Evolutionary conservation across 2,329 filamentous ascomycete genomes (phyloP).

Genomic region (Aspergillus intermedius): DNA sequence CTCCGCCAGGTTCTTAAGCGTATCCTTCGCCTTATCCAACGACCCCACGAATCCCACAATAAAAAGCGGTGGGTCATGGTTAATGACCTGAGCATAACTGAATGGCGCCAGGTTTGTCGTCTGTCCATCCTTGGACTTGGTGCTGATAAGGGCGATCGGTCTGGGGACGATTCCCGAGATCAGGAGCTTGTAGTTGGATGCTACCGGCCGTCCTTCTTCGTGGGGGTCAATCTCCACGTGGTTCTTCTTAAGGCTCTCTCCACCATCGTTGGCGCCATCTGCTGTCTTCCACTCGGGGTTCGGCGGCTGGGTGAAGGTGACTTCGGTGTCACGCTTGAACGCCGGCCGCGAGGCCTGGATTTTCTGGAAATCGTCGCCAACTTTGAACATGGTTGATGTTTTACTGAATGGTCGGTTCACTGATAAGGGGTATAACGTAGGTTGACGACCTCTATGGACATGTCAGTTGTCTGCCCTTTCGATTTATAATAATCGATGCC

Average conservation of each 20-base stretch:
- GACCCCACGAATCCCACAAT: constrained; percentile 56
- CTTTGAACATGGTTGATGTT: constrained; percentile 20
- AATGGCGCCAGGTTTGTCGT: constrained; percentile 78
- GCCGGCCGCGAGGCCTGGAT: constrained; percentile 38
- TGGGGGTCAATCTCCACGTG: constrained; percentile 80
- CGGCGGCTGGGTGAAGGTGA: constrained; percentile 36
- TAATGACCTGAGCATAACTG: constrained; percentile 76
- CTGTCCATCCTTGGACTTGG: constrained; percentile 54
- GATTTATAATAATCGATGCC: too few species aligned
- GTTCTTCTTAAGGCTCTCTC: constrained; percentile 44
- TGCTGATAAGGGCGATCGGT: constrained; percentile 64
- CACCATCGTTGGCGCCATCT: constrained; percentile 39
- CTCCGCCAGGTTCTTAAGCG: constrained; percentile 65
- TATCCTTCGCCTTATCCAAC: constrained; percentile 64
- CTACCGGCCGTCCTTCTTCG: constrained; percentile 58
- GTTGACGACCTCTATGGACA: background rate
- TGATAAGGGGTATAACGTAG: background rate
- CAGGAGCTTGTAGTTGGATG: constrained; percentile 84
- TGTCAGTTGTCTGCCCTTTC: background rate
- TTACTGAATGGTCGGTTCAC: constrained; percentile 12
- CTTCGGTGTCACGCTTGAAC: constrained; percentile 27
- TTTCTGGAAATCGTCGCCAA: constrained; percentile 28
- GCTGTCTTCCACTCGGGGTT: constrained; percentile 39
- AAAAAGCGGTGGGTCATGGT: constrained; percentile 83
- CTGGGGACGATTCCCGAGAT: constrained; percentile 78